These are phyloP conservation scores for Crucihimalaya himalaica DNA, from an alignment of 345 rosid genomes.

Conservation along the genomic window DNA sequence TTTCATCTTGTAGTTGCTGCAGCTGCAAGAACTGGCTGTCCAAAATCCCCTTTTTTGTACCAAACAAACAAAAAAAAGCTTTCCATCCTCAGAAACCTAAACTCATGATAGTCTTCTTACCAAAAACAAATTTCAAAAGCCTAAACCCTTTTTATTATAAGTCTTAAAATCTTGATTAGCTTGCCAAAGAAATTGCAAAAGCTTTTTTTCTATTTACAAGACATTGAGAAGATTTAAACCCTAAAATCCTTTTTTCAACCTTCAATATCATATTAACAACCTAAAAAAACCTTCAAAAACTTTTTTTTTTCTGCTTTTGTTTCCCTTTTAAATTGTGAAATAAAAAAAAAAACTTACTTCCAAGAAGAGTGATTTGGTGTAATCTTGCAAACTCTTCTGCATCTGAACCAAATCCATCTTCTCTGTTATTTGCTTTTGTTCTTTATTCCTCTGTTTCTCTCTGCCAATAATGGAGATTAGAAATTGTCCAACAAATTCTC, in stretches of 20 bases:
- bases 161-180: not conserved
- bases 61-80: not conserved
- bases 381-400: slow-evolving; percentile 76
- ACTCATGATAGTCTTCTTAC: not conserved
- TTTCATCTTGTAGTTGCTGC: slow-evolving; percentile 93
- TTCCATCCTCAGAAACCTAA: slow-evolving; percentile 16
- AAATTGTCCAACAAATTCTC: slow-evolving; percentile 29
- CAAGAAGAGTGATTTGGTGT: slow-evolving; percentile 70
- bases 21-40: slow-evolving; percentile 86
- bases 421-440: not conserved
- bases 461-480: slow-evolving; percentile 35
- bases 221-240: too few species aligned
- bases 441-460: slow-evolving; percentile 28
- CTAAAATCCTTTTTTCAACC: slow-evolving; percentile 2
- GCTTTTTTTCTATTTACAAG: not conserved
- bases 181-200: not conserved
- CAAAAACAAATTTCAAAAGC: slow-evolving; percentile 3
- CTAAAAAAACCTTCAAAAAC: too few species aligned
- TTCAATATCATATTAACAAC: too few species aligned
- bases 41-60: slow-evolving; percentile 67
- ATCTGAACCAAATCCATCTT: slow-evolving; percentile 79
- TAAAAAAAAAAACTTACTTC: slow-evolving; percentile 51
- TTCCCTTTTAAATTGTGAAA: not conserved
- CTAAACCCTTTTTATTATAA: not conserved
- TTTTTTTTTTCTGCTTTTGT: not conserved